Evolutionary conservation across 2,329 filamentous ascomycete species (phyloP).

Genomic region (Nemania bipapillata): DNA sequence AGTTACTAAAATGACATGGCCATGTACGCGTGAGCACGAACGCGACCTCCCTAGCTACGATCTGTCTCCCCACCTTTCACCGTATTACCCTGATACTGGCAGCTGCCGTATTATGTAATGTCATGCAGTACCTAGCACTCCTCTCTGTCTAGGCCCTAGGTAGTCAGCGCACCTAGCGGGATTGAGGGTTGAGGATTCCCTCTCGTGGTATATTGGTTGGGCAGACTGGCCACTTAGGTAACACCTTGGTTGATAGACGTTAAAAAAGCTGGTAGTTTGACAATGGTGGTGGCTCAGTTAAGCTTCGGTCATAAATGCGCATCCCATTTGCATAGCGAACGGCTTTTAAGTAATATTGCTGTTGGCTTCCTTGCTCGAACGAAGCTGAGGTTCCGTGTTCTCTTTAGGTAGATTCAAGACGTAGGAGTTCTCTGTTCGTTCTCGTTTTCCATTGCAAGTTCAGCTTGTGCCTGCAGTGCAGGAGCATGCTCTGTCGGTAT

Average conservation of each 20-base stretch:
- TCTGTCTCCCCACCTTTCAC: background rate
- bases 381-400: background rate
- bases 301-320: background rate
- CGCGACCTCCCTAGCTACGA: background rate
- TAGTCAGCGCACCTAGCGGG: too few species aligned
- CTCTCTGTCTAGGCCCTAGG: too few species aligned
- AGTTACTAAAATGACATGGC: too few species aligned
- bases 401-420: constrained; percentile 19
- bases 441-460: constrained; percentile 61
- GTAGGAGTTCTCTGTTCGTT: constrained; percentile 53
- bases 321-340: background rate
- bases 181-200: too few species aligned
- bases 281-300: background rate
- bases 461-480: constrained; percentile 69
- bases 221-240: too few species aligned
- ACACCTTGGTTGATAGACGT: background rate
- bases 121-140: too few species aligned
- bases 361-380: background rate
- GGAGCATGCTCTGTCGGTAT: constrained; percentile 84
- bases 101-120: too few species aligned
- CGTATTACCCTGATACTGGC: too few species aligned
- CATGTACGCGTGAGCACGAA: background rate
- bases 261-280: background rate
- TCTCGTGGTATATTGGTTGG: too few species aligned
- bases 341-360: constrained; percentile 1